Conservation (phyloP, 768 basidiomycete genomes). For the Mycena galericulata region DNA sequence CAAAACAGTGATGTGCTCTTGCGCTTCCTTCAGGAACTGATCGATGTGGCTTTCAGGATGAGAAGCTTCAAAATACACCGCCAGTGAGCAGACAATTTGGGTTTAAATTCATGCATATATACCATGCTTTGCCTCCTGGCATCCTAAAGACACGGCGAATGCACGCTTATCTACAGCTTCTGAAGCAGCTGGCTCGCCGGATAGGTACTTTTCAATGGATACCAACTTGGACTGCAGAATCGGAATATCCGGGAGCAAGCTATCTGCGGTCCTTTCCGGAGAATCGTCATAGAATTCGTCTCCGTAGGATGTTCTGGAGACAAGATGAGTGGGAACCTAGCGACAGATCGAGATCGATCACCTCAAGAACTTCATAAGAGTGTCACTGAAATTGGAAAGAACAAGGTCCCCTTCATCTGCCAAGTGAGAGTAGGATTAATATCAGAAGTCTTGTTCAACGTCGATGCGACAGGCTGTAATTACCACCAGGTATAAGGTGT, state of each 20-base stretch:
- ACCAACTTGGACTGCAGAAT: constrained; percentile 7
- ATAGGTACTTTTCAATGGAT: constrained; percentile 4
- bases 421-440: neutral
- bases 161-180: constrained; percentile 17
- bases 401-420: constrained; percentile 32
- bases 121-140: constrained; percentile 24
- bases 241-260: constrained; percentile 20
- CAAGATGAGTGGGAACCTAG: neutral
- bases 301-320: constrained; percentile 29
- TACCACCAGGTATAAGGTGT: constrained; percentile 14
- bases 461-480: neutral
- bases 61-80: neutral
- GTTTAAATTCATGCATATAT: neutral
- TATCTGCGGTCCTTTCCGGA: constrained; percentile 19
- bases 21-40: constrained; percentile 19
- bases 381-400: constrained; percentile 34
- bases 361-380: constrained; percentile 37
- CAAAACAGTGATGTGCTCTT: constrained; percentile 22
- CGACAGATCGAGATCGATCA: neutral
- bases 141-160: constrained; percentile 12
- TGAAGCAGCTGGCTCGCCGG: constrained; percentile 1
- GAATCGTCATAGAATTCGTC: constrained; percentile 29
- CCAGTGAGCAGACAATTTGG: neutral
- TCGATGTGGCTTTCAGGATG: constrained; percentile 17
- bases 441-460: neutral